These are phyloP conservation scores for Candida hungchunana DNA, from an alignment of 805 yeast species.

Conservation along the genomic window DNA sequence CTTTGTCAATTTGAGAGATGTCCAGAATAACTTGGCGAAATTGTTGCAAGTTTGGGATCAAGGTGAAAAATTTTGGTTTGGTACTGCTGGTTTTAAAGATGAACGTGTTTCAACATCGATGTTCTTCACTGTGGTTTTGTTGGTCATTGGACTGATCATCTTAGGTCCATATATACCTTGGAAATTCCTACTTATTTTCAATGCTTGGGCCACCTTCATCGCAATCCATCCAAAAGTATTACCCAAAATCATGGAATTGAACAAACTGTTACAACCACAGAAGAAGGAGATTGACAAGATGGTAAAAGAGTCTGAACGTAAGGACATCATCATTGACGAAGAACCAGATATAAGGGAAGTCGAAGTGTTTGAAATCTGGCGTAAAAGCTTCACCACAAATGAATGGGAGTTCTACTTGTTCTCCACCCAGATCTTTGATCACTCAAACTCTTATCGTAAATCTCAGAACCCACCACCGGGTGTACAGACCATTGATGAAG, in stretches of 20 bases:
- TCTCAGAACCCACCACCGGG: constrained; percentile 64
- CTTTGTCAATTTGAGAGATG: constrained; percentile 61
- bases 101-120: constrained; percentile 62
- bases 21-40: constrained; percentile 61
- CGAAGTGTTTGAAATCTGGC: constrained; percentile 74
- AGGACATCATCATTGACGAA: constrained; percentile 66
- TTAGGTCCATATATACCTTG: constrained; percentile 59
- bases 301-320: constrained; percentile 34
- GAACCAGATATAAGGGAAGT: constrained; percentile 56
- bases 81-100: constrained; percentile 66
- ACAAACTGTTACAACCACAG: constrained; percentile 22
- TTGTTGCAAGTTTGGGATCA: constrained; percentile 46
- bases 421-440: constrained; percentile 52
- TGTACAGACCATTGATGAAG: constrained; percentile 45
- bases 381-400: constrained; percentile 53
- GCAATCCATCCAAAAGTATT: constrained; percentile 56
- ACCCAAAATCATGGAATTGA: constrained; percentile 25
- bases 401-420: constrained; percentile 61
- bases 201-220: constrained; percentile 53
- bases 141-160: constrained; percentile 38
- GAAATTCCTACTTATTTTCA: constrained; percentile 49
- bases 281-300: constrained; percentile 29
- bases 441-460: constrained; percentile 39
- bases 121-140: constrained; percentile 37
- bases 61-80: constrained; percentile 51